Evolutionary conservation across 2,329 filamentous ascomycete species (phyloP).

Genomic region (Neospermospora avenae): DNA sequence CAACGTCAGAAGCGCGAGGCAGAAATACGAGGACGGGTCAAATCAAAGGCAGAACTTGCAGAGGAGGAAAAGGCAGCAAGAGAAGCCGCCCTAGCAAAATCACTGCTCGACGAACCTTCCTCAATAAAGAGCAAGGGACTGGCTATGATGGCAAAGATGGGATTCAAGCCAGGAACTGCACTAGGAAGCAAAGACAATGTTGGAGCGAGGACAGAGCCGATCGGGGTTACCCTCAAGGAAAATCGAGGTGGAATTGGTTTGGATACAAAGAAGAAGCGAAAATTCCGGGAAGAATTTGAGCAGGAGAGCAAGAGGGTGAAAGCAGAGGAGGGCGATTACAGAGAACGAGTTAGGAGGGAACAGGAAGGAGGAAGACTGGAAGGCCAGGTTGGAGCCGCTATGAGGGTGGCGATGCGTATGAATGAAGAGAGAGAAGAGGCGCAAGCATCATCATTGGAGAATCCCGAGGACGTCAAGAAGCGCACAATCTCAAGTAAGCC

Average conservation of each 20-base stretch:
- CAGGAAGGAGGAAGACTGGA: slow-evolving; percentile 67
- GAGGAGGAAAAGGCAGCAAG: slow-evolving; percentile 68
- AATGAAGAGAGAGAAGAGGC: slow-evolving; percentile 36
- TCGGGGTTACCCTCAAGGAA: slow-evolving; percentile 73
- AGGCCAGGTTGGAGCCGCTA: slow-evolving; percentile 69
- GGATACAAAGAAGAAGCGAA: slow-evolving; percentile 79
- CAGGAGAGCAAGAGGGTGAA: slow-evolving; percentile 56
- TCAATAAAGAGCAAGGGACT: slow-evolving; percentile 76
- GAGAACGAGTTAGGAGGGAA: slow-evolving; percentile 68
- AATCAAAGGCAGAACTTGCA: slow-evolving; percentile 81
- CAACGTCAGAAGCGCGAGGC: slow-evolving; percentile 51
- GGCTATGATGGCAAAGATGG: slow-evolving; percentile 96
- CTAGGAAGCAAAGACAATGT: slow-evolving; percentile 61
- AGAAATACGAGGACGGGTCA: slow-evolving; percentile 63
- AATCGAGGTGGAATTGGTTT: slow-evolving; percentile 80
- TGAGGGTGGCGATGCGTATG: slow-evolving; percentile 78
- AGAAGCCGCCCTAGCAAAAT: slow-evolving; percentile 73
- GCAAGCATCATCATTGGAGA: slow-evolving; percentile 7
- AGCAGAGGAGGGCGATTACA: slow-evolving; percentile 67
- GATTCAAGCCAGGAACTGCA: slow-evolving; percentile 73
- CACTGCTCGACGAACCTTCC: slow-evolving; percentile 56
- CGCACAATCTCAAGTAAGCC: slow-evolving; percentile 44
- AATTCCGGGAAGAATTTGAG: slow-evolving; percentile 60
- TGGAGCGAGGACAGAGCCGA: slow-evolving; percentile 60
- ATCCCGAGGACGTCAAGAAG: slow-evolving; percentile 21